A percentile compares a stretch with the other conserved stretches of the same genome.
phyloP scores from a whole-genome alignment of 2,329 filamentous ascomycete genomes.

The Hypoxylon sp. region DNA sequence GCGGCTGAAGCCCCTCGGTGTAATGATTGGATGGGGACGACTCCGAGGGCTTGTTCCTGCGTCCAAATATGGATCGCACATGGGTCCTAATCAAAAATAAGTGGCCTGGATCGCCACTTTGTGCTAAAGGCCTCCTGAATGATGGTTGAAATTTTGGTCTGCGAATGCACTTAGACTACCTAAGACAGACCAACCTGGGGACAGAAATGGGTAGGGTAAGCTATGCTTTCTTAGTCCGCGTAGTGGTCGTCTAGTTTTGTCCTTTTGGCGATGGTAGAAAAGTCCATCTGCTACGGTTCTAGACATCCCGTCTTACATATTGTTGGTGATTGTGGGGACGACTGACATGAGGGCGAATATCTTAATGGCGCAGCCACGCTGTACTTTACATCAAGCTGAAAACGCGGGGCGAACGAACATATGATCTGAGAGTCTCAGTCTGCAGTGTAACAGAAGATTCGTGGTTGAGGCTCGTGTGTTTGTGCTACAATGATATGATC shows the following conservation, averaged over 20 bases:
- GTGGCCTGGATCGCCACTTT: constrained; percentile 6
- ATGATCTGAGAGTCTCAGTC: constrained; percentile 17
- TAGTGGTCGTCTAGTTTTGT: constrained; percentile 15
- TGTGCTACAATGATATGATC: constrained; percentile 9
- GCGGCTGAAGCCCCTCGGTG: constrained; percentile 29
- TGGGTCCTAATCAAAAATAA: constrained; percentile 16
- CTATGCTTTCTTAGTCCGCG: background rate
- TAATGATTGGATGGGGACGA: constrained; percentile 31
- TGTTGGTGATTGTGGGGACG: constrained; percentile 8
- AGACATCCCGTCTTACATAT: constrained; percentile 7
- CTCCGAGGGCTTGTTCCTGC: constrained; percentile 35
- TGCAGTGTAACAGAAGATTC: constrained; percentile 28
- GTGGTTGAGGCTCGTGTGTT: constrained; percentile 27
- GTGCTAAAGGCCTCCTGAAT: background rate
- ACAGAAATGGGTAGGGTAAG: constrained; percentile 23
- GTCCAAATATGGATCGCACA: constrained; percentile 20
- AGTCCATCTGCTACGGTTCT: background rate
- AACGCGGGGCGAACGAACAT: constrained; percentile 10
- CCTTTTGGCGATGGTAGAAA: constrained; percentile 14
- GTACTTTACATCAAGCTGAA: constrained; percentile 2
- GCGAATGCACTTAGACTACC: constrained; percentile 12
- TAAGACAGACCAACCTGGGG: constrained; percentile 13
- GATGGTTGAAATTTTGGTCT: constrained; percentile 4
- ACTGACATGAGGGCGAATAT: background rate
- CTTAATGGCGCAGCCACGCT: background rate